Evolutionary conservation across 225 moss, liverwort and hornwort genomes (phyloP), one percentile per base, ranked within the genome.

Genomic region (Thuidium tamariscinum): DNA sequence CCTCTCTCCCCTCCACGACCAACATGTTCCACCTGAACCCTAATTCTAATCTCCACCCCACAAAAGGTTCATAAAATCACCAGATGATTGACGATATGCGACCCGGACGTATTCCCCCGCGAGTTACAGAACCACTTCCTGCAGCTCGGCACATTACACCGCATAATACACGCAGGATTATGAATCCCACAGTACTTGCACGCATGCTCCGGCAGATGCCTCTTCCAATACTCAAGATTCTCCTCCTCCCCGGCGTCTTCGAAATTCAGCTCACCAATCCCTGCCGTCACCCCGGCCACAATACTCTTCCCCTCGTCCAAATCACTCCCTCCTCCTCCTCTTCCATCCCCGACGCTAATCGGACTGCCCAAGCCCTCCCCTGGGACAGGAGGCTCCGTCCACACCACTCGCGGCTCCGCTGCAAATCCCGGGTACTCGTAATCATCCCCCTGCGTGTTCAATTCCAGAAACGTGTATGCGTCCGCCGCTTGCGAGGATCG

Each of bases 151-250:
- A 94, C 91, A 73, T 92, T 94, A 51, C 92, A 94, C 23, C 94
- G 92, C 91, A 92, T 90, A 52, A 94, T 90, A 57, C 94, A 94
- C 32, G 94, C 92, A 11, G 94, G 94, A 84, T 94, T 94, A 25
- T 94, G 94, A 62, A 94, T 99, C 54, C 98, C 98, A 74, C 98
- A 99, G 88, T 99, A 99, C 95, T 99, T 99, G 96, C 98, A 99
- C 39, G 98, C 98, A 81, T 99, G 96, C 89, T 99, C 98, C 79
- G 98, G 98, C 80, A 99, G 89, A 88, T 99, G 95, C 81, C 98
- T 91, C 91, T 99, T 99, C 69, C 95, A 97, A 74, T 94, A 99
- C 18, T 99, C 97, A 42, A 95, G 86, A 56, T 82, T 92, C 26
- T 99, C 97, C 75, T 99, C 98, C 46, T 99, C 97, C 27, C 93